Evolutionary conservation across 176 grass and related monocot genomes (phyloP).

Genomic region (Avena eriantha): DNA sequence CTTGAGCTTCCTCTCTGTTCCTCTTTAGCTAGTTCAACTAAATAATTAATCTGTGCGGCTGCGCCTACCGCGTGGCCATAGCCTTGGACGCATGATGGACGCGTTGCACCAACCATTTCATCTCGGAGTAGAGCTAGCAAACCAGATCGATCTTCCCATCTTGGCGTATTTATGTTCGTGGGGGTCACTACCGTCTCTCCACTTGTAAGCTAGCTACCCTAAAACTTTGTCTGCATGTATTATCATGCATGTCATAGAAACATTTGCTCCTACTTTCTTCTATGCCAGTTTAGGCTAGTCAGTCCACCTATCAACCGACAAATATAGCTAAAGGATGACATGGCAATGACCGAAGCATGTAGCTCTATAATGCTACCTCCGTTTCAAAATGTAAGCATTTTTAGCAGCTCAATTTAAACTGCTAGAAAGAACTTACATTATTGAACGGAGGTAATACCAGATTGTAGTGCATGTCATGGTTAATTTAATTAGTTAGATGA

Average conservation of each 20-base stretch:
- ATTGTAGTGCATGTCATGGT: too few species aligned
- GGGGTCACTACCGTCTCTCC: conserved; percentile 23
- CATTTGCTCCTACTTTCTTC: neutral
- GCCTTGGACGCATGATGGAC: conserved; percentile 14
- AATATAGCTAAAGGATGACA: neutral
- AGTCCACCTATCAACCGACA: conserved; percentile 22
- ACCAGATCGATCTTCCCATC: neutral
- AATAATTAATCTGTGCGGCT: neutral
- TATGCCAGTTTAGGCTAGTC: neutral
- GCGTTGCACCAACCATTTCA: conserved; percentile 28
- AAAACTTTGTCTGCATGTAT: neutral
- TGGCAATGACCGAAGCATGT: neutral
- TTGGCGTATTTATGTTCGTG: conserved; percentile 20
- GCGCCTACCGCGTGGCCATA: neutral
- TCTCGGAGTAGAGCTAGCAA: neutral
- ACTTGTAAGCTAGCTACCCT: neutral
- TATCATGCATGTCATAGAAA: conserved; percentile 12
- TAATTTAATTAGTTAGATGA: too few species aligned
- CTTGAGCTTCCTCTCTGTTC: too few species aligned
- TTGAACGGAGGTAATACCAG: too few species aligned
- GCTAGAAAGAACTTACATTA: too few species aligned
- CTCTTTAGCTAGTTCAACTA: neutral
- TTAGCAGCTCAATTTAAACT: too few species aligned
- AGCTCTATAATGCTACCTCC: too few species aligned
- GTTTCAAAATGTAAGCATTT: too few species aligned